These are phyloP conservation scores for Penicillium janthinellum DNA, from an alignment of 2,329 filamentous ascomycete species.

Conservation along the genomic window DNA sequence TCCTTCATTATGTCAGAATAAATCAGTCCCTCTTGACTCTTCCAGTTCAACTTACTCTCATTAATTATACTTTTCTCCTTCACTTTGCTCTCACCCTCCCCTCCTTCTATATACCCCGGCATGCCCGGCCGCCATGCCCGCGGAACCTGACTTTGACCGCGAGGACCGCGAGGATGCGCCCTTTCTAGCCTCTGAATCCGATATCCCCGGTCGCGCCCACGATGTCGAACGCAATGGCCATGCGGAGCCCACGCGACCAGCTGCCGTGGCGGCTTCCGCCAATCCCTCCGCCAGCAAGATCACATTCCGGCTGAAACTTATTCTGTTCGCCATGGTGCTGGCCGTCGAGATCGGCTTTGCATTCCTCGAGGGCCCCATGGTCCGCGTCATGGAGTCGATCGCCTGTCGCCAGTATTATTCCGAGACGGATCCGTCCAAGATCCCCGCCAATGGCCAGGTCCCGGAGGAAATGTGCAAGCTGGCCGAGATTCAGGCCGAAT, in stretches of 20 bases:
- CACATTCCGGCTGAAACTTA: conserved; percentile 42
- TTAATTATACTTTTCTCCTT: not conserved
- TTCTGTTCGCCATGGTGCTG: conserved; percentile 47
- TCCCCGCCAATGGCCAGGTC: conserved; percentile 46
- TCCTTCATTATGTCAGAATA: not conserved
- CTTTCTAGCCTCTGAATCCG: conserved; percentile 28
- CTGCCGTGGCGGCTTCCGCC: not conserved
- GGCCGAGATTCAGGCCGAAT: conserved; percentile 50
- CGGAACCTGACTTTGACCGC: conserved; percentile 26
- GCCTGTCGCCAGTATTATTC: conserved; percentile 51
- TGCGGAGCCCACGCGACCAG: conserved; percentile 4
- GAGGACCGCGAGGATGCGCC: conserved; percentile 37
- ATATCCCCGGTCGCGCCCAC: conserved; percentile 4
- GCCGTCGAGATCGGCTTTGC: conserved; percentile 50
- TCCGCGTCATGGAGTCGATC: conserved; percentile 53
- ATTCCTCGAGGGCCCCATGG: conserved; percentile 49
- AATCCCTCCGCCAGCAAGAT: conserved; percentile 29
- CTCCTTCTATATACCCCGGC: conserved; percentile 13
- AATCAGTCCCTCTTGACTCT: not conserved
- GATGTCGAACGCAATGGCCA: not conserved
- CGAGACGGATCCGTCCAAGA: conserved; percentile 45
- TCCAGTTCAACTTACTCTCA: not conserved
- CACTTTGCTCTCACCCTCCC: not conserved
- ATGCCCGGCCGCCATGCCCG: conserved; percentile 29
- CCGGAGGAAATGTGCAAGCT: conserved; percentile 54